These are phyloP conservation scores for Yarrowia hollandica DNA, from an alignment of 805 yeast genomes.

Conservation along the genomic window DNA sequence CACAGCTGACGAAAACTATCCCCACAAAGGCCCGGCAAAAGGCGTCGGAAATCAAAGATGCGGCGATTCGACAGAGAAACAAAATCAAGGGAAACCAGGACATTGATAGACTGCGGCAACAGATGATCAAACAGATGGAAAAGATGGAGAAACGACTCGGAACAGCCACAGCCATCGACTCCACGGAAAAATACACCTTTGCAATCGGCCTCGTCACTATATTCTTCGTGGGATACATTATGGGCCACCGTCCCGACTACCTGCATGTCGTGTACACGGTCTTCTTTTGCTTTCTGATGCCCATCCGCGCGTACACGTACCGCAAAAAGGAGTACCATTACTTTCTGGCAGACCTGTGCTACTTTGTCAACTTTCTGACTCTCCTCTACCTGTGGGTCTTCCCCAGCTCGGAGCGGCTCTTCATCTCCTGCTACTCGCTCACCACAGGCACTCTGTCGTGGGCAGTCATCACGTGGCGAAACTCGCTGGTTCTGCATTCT, in stretches of 20 bases:
- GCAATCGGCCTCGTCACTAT: slow-evolving; percentile 68
- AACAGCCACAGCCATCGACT: slow-evolving; percentile 38
- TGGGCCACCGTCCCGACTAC: slow-evolving; percentile 74
- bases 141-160: slow-evolving; percentile 39
- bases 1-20: slow-evolving; percentile 24
- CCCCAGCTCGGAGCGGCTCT: slow-evolving; percentile 71
- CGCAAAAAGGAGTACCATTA: slow-evolving; percentile 78
- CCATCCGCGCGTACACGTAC: slow-evolving; percentile 80
- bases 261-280: slow-evolving; percentile 75
- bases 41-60: slow-evolving; percentile 27
- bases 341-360: slow-evolving; percentile 89
- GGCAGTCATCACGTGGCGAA: slow-evolving; percentile 95
- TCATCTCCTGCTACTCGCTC: slow-evolving; percentile 80
- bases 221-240: slow-evolving; percentile 68
- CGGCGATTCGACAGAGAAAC: slow-evolving; percentile 24
- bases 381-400: slow-evolving; percentile 77
- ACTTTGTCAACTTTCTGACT: slow-evolving; percentile 76
- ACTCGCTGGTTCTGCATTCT: slow-evolving; percentile 86
- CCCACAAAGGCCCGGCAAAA: slow-evolving; percentile 20
- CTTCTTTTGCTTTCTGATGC: slow-evolving; percentile 65
- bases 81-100: slow-evolving; percentile 37
- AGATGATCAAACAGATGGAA: slow-evolving; percentile 37
- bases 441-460: slow-evolving; percentile 86
- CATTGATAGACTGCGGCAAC: slow-evolving; percentile 38
- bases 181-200: slow-evolving; percentile 77